Percentiles rank a stretch among this genome's conserved stretches.
These are phyloP conservation scores for Colletotrichum noveboracense DNA, from an alignment of 2,329 filamentous ascomycete species.

Conservation along the genomic window DNA sequence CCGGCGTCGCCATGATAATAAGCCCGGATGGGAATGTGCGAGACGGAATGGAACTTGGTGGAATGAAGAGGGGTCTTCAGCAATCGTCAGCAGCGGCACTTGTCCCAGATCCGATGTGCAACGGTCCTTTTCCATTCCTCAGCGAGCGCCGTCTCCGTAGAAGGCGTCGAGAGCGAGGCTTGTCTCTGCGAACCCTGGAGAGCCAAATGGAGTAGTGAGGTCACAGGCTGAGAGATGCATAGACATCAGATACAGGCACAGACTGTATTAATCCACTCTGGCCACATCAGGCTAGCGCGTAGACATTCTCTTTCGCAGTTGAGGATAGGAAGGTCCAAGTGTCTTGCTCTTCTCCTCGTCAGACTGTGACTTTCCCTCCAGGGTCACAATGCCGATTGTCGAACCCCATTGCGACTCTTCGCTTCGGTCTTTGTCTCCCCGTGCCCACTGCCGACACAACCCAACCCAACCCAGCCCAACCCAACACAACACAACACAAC, in stretches of 20 bases:
- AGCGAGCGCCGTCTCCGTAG: neutral
- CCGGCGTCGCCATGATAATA: neutral
- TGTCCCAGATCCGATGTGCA: slow-evolving; percentile 1
- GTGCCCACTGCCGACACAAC: neutral
- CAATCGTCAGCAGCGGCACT: slow-evolving; percentile 11
- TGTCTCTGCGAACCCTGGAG: neutral
- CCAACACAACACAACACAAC: neutral
- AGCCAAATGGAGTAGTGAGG: neutral
- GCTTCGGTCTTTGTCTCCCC: neutral
- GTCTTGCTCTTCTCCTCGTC: neutral
- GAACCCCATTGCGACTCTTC: neutral
- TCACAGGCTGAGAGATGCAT: neutral
- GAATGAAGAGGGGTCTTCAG: neutral
- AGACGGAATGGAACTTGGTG: neutral
- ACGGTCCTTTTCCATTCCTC: neutral
- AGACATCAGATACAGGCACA: neutral
- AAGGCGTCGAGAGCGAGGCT: neutral
- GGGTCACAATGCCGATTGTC: neutral
- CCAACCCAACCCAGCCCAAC: neutral
- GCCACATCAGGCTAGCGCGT: neutral
- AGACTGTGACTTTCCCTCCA: neutral
- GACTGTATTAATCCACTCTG: neutral
- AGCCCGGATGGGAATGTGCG: neutral
- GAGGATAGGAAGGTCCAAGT: neutral
- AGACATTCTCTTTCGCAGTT: neutral